Base-by-base conservation (phyloP, 2,329 filamentous ascomycete genomes). In the Coleophoma cylindrospora region DNA sequence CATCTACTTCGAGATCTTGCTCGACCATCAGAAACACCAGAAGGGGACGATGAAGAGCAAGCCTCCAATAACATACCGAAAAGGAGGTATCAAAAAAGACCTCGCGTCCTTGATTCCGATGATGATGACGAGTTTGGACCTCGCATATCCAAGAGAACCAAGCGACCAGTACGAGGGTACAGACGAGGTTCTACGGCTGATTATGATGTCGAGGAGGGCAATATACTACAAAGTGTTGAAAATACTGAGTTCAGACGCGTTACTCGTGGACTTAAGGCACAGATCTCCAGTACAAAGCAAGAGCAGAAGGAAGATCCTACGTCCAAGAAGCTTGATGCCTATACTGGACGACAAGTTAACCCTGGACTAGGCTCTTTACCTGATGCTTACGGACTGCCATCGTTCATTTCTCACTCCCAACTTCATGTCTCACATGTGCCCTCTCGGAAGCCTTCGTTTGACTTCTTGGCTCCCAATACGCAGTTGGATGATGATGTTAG, bases 301-400 rank as follows among this genome's bases (percentile, higher is more conserved):
- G 15, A 38, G 14, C 36, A n/a, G 13, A 17, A 14, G 14, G 36
- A 9, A 9, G 36, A 32, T 14, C 19, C 48, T 19, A 55, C 60
- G 33, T 54, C 58, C 1, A 58, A 56, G 45, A 56, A 55, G 43
- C 45, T 59, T n/a, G 40, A 46, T 17, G 40, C 40, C 2, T 47
- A 45, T 3, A 33, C 38, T 43, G 51, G 43, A 27, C 49, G 46
- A 37, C 45, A 48, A 19, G 33, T 12, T 21, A 65, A 65, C 47
- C 59, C 60, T 10, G 63, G 61, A 2, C 36, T 65, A n/a, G 51
- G 55, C 13, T 56, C 57, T 13, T 17, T 65, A 17, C 63, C 63
- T 2, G 19, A 40, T 12, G 45, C 14, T 27, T 57, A 46, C 32
- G 41, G 41, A 22, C 22, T 44, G 7, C 36, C 15, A 12, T 27